Percentiles rank a stretch among this genome's conserved stretches.
These are phyloP conservation scores for Rhizophagus sp. DNA, from an alignment of 192 early-diverging fungal genomes.

Conservation along the genomic window DNA sequence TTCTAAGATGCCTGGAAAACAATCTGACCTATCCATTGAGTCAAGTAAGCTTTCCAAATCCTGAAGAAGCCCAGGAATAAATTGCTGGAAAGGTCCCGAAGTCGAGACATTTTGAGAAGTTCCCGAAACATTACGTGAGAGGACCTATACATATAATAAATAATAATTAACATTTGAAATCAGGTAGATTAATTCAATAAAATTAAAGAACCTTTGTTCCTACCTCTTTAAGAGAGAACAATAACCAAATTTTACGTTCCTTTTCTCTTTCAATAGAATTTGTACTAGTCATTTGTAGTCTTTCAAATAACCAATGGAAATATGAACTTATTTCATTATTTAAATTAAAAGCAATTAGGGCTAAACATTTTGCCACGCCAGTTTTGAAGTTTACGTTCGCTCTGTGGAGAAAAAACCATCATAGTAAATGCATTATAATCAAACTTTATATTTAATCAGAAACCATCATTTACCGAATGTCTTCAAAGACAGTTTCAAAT, in stretches of 20 bases:
- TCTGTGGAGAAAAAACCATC: neutral
- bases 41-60: slow-evolving; percentile 28
- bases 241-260: slow-evolving; percentile 28
- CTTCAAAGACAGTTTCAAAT: slow-evolving; percentile 26
- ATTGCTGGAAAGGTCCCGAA: neutral
- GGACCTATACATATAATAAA: neutral
- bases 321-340: slow-evolving; percentile 12
- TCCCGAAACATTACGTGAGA: neutral
- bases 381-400: neutral
- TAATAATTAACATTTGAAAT: neutral
- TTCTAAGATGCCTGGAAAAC: slow-evolving; percentile 21
- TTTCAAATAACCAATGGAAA: slow-evolving; percentile 30
- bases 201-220: neutral
- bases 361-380: slow-evolving; percentile 14
- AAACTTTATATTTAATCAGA: neutral
- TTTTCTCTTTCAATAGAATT: slow-evolving; percentile 22
- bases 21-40: slow-evolving; percentile 28
- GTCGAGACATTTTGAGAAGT: neutral
- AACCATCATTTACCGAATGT: slow-evolving; percentile 7
- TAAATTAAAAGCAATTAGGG: neutral
- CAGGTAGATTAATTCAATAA: neutral
- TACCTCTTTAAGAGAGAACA: slow-evolving; percentile 27
- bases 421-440: neutral
- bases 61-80: slow-evolving; percentile 6
- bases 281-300: neutral